Conservation (phyloP, 768 basidiomycete genomes). For the Boletus insuetus region DNA sequence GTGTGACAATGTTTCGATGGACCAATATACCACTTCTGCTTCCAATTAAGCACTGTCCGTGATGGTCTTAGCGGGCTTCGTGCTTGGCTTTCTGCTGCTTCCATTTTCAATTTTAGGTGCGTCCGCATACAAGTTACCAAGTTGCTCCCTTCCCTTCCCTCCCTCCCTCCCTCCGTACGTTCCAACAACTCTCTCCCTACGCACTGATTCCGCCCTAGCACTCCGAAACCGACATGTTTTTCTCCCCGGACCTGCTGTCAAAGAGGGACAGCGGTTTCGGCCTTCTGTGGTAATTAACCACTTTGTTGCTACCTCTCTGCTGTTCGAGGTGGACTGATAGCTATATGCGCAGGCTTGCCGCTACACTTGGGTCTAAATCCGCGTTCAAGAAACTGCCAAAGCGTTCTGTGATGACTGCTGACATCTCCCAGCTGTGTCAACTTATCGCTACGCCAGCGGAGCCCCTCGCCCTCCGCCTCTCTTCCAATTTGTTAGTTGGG, state of each 20-base stretch:
- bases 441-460: constrained; percentile 82
- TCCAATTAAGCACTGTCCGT: constrained; percentile 7
- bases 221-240: constrained; percentile 62
- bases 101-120: neutral
- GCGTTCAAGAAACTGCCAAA: constrained; percentile 80
- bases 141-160: neutral
- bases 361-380: constrained; percentile 86
- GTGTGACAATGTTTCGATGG: constrained; percentile 28
- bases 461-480: constrained; percentile 81
- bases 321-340: constrained; percentile 3
- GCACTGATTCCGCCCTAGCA: neutral
- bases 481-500: constrained; percentile 87
- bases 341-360: constrained; percentile 67
- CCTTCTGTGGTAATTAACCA: constrained; percentile 63
- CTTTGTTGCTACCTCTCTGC: neutral
- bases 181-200: neutral
- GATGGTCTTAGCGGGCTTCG: constrained; percentile 16
- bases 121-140: constrained; percentile 7
- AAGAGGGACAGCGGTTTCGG: constrained; percentile 87
- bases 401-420: constrained; percentile 79
- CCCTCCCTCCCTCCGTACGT: constrained; percentile 1
- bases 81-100: constrained; percentile 17
- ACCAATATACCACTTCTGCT: constrained; percentile 11
- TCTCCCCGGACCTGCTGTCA: constrained; percentile 75
- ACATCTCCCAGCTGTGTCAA: constrained; percentile 77